These are phyloP conservation scores for Pseudopyrenochaeta lycopersici DNA, from an alignment of 2,329 filamentous ascomycete genomes.

Conservation along the genomic window DNA sequence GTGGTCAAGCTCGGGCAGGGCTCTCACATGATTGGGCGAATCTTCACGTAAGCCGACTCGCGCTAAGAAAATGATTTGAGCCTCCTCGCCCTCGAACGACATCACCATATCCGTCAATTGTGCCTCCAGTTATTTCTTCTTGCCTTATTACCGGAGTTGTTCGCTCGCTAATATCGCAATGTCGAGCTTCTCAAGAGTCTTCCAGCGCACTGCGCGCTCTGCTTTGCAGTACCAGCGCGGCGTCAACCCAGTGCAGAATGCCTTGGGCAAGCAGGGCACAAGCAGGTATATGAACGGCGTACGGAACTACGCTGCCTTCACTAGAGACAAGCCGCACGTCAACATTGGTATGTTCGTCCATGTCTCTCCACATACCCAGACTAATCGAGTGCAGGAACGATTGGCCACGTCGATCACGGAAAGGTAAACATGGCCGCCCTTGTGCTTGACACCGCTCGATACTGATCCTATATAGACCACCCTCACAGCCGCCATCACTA, in stretches of 20 bases:
- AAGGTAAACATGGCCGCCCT: conserved; percentile 69
- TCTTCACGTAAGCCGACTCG: conserved; percentile 23
- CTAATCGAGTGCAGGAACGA: conserved; percentile 72
- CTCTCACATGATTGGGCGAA: conserved; percentile 29
- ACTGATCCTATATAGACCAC: conserved; percentile 73
- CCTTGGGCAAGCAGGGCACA: conserved; percentile 69
- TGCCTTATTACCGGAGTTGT: conserved; percentile 28
- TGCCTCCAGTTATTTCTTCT: conserved; percentile 37
- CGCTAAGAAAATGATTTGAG: conserved; percentile 45
- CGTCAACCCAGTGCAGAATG: conserved; percentile 80
- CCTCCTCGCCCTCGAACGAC: conserved; percentile 22
- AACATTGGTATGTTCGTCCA: conserved; percentile 80
- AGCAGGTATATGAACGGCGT: conserved; percentile 72
- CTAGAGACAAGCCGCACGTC: conserved; percentile 95
- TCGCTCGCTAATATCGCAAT: conserved; percentile 63
- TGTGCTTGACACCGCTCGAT: conserved; percentile 16
- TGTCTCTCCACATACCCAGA: neutral
- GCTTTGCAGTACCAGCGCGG: conserved; percentile 72
- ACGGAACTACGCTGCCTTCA: conserved; percentile 72
- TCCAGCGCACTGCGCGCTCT: conserved; percentile 82
- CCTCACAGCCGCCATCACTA: conserved; percentile 97
- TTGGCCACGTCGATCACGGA: conserved; percentile 99
- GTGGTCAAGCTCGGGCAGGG: conserved; percentile 15
- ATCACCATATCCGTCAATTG: conserved; percentile 32
- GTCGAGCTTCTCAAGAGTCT: conserved; percentile 82